Evolutionary conservation across 2,329 filamentous ascomycete species (phyloP).

Genomic region (Neurospora sp.): DNA sequence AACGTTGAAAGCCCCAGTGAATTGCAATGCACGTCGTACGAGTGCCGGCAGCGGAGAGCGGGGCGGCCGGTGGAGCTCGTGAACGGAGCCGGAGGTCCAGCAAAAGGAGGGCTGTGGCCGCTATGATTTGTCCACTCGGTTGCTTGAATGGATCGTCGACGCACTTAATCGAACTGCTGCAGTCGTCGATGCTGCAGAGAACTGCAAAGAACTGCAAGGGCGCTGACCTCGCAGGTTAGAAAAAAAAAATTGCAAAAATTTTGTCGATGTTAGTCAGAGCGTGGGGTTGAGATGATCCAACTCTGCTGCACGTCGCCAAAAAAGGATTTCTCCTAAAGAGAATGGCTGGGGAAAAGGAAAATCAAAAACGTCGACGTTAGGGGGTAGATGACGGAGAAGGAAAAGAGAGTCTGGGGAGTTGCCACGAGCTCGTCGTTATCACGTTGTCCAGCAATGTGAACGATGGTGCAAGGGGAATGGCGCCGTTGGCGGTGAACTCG

Average conservation of each 20-base stretch:
- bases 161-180: neutral
- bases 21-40: neutral
- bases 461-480: neutral
- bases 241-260: neutral
- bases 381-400: neutral
- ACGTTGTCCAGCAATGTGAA: neutral
- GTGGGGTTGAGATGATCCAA: neutral
- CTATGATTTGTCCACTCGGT: neutral
- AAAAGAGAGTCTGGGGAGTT: neutral
- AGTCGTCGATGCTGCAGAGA: neutral
- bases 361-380: neutral
- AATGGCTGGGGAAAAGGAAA: neutral
- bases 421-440: neutral
- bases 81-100: neutral
- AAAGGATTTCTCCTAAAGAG: neutral
- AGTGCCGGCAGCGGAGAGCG: neutral
- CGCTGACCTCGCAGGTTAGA: neutral
- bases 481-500: constrained; percentile 1
- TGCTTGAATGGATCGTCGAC: neutral
- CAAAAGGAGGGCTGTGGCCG: neutral
- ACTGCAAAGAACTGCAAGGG: neutral
- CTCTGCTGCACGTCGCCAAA: neutral
- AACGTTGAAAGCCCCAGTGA: neutral
- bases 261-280: neutral
- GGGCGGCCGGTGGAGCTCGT: neutral